Evolutionary conservation across 345 rosid genomes (phyloP), one percentile per base, ranked within the genome.

Genomic region (Populus euphratica): DNA sequence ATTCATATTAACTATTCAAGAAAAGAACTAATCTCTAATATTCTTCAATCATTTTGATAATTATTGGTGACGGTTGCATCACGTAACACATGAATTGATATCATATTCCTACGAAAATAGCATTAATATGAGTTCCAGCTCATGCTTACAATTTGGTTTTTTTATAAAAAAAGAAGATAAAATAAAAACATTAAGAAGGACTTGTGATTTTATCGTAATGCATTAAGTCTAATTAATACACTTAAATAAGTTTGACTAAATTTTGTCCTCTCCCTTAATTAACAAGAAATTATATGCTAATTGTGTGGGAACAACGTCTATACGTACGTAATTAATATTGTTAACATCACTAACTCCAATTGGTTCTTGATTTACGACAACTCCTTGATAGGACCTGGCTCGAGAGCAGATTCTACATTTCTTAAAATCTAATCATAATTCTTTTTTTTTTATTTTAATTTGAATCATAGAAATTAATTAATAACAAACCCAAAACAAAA

Each of bases 261-360:
- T 69, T 64, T 74, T 77, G 18, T 73, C 70, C 29, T 23, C 62
- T 86, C 73, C 85, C 90, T 85, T 89, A 38, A 72, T 77, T 81
- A 23, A 72, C 80, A 85, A 82, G 88, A 79, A 77, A 82, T 68
- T 35, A 11, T 59, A 39, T 21, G 64, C 4, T 38, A 38, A 61
- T 78, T 80, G 52, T 80, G 70, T 69, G 77, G 63, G 83, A 69
- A 56, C 54, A 83, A 75, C 71, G 74, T 64, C 69, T 77, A 76
- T 83, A 85, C 87, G 86, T 83, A 81, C 87, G 86, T 83, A 81
- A 86, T 84, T 81, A 80, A 86, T 84, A 83, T 85, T 81, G 43
- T 80, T 77, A 81, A 75, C 81, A 50, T 84, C 87, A 81, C 77
- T 63, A 72, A 44, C 73, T 80, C 76, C 73, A 70, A 72, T 73